phyloP scores from a whole-genome alignment of 164 flowering plant species.

The Magnolia officinalis region DNA sequence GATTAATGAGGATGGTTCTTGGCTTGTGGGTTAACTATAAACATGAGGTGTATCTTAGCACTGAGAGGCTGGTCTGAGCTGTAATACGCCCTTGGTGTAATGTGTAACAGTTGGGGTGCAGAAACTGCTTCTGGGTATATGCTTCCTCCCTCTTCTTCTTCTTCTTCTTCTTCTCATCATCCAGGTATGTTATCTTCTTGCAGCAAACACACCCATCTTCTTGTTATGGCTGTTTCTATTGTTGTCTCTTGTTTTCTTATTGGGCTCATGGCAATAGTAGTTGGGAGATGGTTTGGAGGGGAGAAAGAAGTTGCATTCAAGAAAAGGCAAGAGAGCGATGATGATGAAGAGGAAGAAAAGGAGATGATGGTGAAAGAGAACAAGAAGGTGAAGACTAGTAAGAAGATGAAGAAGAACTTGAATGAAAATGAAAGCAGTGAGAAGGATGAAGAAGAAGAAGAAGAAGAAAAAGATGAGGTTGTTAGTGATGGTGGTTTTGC shows the following conservation, averaged over 20 bases:
- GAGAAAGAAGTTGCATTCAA: slow-evolving; percentile 43
- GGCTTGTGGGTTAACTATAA: background rate
- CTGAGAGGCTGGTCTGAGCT: background rate
- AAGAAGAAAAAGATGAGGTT: slow-evolving; percentile 6
- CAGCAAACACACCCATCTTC: too few relatives aligned
- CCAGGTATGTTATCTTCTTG: background rate
- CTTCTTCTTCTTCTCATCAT: background rate
- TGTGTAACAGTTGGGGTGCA: slow-evolving; percentile 9
- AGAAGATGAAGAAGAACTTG: background rate
- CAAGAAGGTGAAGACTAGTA: background rate
- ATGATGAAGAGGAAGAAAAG: background rate
- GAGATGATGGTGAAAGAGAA: background rate
- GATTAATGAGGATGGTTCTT: slow-evolving; percentile 1
- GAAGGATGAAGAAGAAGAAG: slow-evolving; percentile 3
- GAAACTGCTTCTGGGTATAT: slow-evolving; percentile 2
- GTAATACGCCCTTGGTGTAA: slow-evolving; percentile 5
- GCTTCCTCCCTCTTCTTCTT: slow-evolving; percentile 6
- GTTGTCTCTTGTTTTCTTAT: background rate
- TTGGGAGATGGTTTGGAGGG: slow-evolving; percentile 36
- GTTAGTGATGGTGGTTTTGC: background rate
- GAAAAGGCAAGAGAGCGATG: slow-evolving; percentile 45
- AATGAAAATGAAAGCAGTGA: background rate
- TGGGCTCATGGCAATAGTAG: background rate
- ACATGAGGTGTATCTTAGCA: slow-evolving; percentile 3
- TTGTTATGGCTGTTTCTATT: background rate